These are phyloP conservation scores for Rhizopogon vinicolor DNA, from an alignment of 768 basidiomycete species.

Conservation along the genomic window DNA sequence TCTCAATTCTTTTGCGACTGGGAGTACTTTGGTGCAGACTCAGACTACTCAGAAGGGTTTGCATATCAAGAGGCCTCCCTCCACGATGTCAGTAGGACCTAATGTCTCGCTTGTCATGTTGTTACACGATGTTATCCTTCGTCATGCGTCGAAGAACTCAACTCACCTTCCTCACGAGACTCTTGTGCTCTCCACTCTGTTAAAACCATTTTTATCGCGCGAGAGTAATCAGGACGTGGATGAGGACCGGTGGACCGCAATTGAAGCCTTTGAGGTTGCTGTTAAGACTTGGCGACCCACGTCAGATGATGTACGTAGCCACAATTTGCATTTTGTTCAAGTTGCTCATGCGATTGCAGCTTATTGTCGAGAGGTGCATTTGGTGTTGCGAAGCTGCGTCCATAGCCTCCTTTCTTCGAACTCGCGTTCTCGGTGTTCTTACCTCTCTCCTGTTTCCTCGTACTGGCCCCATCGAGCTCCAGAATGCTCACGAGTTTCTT, in stretches of 20 bases:
- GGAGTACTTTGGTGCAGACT: conserved; percentile 15
- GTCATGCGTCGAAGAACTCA: conserved; percentile 30
- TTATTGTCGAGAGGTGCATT: conserved; percentile 52
- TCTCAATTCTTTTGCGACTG: conserved; percentile 11
- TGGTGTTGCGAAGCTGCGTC: conserved; percentile 70
- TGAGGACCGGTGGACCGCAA: conserved; percentile 49
- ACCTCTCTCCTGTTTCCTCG: conserved; percentile 40
- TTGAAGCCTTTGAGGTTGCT: conserved; percentile 59
- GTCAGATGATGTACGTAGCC: conserved; percentile 46
- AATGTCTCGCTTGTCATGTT: conserved; percentile 36
- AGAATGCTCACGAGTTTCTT: conserved; percentile 43
- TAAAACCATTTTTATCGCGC: conserved; percentile 48
- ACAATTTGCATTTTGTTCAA: not conserved
- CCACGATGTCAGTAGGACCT: conserved; percentile 29
- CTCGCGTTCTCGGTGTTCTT: conserved; percentile 47
- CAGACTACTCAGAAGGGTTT: conserved; percentile 23
- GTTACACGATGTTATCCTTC: conserved; percentile 42
- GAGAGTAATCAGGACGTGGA: conserved; percentile 33
- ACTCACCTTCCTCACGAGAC: conserved; percentile 49
- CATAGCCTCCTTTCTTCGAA: conserved; percentile 36
- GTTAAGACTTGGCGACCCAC: conserved; percentile 50
- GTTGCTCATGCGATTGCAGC: conserved; percentile 22
- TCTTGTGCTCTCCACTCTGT: conserved; percentile 53
- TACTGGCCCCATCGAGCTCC: conserved; percentile 37
- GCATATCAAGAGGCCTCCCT: conserved; percentile 41